These are phyloP conservation scores for Rubia balearica DNA, from an alignment of 305 asterid species.

Conservation along the genomic window DNA sequence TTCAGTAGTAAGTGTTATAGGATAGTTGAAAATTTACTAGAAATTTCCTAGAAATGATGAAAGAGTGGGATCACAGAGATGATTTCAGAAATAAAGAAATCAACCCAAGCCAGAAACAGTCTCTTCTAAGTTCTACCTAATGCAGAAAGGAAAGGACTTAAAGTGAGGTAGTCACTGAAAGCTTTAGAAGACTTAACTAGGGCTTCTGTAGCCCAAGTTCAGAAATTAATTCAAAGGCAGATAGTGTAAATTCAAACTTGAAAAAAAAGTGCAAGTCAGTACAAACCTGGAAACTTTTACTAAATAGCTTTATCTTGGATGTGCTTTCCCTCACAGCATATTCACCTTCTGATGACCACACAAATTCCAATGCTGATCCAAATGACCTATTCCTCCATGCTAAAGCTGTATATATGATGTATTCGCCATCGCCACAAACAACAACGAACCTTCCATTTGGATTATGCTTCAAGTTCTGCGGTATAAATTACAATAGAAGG, in stretches of 20 bases:
- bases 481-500: not conserved
- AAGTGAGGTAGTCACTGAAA: not conserved
- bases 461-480: constrained; percentile 87
- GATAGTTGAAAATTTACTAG: no score
- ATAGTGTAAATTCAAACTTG: not conserved
- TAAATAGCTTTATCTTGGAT: constrained; percentile 68
- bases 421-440: constrained; percentile 93
- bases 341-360: constrained; percentile 93
- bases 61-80: not conserved
- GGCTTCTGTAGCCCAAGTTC: not conserved
- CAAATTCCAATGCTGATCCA: constrained; percentile 86
- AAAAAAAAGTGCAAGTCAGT: constrained; percentile 7
- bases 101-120: not conserved
- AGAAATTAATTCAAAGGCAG: not conserved
- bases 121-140: constrained; percentile 3
- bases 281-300: constrained; percentile 70
- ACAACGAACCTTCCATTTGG: constrained; percentile 93
- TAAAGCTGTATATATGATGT: constrained; percentile 84
- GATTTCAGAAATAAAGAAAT: constrained; percentile 3
- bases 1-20: constrained; percentile 2
- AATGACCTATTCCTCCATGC: constrained; percentile 97
- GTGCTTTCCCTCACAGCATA: constrained; percentile 95
- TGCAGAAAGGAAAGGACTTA: not conserved
- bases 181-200: not conserved
- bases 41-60: no score